These are phyloP conservation scores for Sporothrix mexicana DNA, from an alignment of 2,329 filamentous ascomycete genomes.

Conservation along the genomic window DNA sequence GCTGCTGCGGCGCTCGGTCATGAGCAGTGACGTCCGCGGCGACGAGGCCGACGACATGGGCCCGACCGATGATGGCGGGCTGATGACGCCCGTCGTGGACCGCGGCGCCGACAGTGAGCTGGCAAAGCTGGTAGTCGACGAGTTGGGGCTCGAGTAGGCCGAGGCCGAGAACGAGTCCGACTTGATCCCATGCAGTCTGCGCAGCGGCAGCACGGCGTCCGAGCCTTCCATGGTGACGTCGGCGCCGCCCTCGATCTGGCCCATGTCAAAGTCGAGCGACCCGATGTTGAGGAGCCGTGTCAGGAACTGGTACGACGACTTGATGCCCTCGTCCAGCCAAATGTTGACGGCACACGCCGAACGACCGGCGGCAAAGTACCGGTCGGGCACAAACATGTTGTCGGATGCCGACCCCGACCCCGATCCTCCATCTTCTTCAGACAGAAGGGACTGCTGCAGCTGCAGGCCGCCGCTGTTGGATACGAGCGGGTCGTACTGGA, in stretches of 20 bases:
- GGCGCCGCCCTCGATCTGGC: constrained; percentile 15
- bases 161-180: constrained; percentile 31
- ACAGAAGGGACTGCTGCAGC: constrained; percentile 42
- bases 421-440: constrained; percentile 41
- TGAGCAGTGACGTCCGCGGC: constrained; percentile 35
- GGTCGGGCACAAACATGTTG: constrained; percentile 40
- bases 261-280: constrained; percentile 43
- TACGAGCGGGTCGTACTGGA: constrained; percentile 44
- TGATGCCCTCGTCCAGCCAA: constrained; percentile 43
- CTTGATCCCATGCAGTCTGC: constrained; percentile 21
- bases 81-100: constrained; percentile 33
- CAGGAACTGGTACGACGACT: constrained; percentile 44
- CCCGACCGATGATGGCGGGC: constrained; percentile 34
- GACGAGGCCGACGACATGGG: constrained; percentile 36
- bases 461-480: constrained; percentile 37
- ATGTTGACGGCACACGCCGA: constrained; percentile 40
- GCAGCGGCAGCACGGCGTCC: constrained; percentile 30
- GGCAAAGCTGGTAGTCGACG: constrained; percentile 37
- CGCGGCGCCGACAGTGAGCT: constrained; percentile 35
- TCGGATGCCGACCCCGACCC: too few relatives aligned
- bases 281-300: constrained; percentile 43
- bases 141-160: constrained; percentile 37
- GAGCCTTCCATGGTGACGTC: constrained; percentile 33
- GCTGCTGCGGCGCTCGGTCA: constrained; percentile 36
- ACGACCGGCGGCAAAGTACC: constrained; percentile 41